Evolutionary conservation across 148 eudicot species (phyloP), one percentile per base, ranked within the genome.

Genomic region (Silene uniflora): DNA sequence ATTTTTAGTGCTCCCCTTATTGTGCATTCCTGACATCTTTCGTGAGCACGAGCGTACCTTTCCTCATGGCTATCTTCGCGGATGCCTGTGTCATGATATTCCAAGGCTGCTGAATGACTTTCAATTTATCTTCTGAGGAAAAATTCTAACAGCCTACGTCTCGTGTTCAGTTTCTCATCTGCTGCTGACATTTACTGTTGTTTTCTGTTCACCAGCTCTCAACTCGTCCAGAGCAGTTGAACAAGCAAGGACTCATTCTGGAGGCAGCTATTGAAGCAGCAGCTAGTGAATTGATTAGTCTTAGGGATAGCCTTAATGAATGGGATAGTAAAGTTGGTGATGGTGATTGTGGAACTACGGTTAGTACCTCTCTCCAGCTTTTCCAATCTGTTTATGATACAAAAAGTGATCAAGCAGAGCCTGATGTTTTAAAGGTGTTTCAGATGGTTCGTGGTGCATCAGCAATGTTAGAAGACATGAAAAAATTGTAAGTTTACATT

Each of bases 271-370:
- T 96, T 81, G 88, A 90, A 87, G 98, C 99, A 71, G 97, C 98
- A 69, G 85, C 88, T 17, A 84, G 69, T 77, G 92, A 87, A 76
- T 67, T 92, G 73, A 82, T 96, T 42, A 79, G 86, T 77, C 86
- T 96, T 39, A 87, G 70, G 81, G 99, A 92, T 64, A 81, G 56
- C 76, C 87, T 96, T 67, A 92, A 96, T 86, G 99, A 92, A 81
- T 96, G 92, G 97, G 99, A 96, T 78, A 76, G 94, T 72, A 91
- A 88, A 92, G 98, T 91, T 69, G 99, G 99, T 71, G 99, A 96
- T 80, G 98, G 99, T 81, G 99, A 96, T 80, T 96, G 99, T 88
- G 99, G 99, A 71, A 89, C 98, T 74, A 96, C 99, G 16, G 99
- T 92, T 86, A 78, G 97, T 84, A 56, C 46, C 69, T 61, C 27